phyloP scores from a whole-genome alignment of 192 early-diverging fungal species.

The Coemansia sp. region DNA sequence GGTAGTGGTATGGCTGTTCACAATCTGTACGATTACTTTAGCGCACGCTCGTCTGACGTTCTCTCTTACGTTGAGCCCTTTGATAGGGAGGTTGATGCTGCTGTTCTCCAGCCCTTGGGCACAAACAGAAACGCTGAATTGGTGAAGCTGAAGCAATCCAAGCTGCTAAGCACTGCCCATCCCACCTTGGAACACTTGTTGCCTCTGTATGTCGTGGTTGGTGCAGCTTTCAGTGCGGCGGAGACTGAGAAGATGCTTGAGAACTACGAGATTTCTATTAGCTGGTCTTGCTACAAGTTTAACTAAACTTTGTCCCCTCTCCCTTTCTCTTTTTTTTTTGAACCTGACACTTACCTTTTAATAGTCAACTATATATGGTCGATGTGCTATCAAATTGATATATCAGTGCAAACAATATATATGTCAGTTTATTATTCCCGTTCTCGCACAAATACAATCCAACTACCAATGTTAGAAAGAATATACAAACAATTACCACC shows the following conservation, averaged over 20 bases:
- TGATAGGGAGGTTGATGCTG: slow-evolving; percentile 54
- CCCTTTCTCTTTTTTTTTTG: no score
- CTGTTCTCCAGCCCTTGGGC: slow-evolving; percentile 18
- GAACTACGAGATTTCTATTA: slow-evolving; percentile 23
- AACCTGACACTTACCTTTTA: no score
- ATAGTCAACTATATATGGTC: no score
- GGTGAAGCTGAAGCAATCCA: slow-evolving; percentile 39
- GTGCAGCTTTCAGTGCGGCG: slow-evolving; percentile 53
- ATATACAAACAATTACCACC: no score
- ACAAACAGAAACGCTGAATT: slow-evolving; percentile 40
- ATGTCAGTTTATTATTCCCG: no score
- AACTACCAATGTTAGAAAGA: no score
- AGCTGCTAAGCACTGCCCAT: slow-evolving; percentile 52
- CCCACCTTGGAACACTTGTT: slow-evolving; percentile 67
- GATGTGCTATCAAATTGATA: no score
- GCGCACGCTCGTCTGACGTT: slow-evolving; percentile 16
- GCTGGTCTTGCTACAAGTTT: slow-evolving; percentile 43
- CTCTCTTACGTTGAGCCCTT: slow-evolving; percentile 56
- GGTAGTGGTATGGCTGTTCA: slow-evolving; percentile 66
- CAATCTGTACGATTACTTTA: slow-evolving; percentile 57
- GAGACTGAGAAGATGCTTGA: slow-evolving; percentile 36
- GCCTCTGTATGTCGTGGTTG: slow-evolving; percentile 63
- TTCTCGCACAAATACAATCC: no score
- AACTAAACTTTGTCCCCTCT: no score
- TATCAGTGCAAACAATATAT: no score